A percentile compares a stretch with the other conserved stretches of the same genome.
Conservation (phyloP, 23 red algal species). For the Gracilariopsis chorda region DNA sequence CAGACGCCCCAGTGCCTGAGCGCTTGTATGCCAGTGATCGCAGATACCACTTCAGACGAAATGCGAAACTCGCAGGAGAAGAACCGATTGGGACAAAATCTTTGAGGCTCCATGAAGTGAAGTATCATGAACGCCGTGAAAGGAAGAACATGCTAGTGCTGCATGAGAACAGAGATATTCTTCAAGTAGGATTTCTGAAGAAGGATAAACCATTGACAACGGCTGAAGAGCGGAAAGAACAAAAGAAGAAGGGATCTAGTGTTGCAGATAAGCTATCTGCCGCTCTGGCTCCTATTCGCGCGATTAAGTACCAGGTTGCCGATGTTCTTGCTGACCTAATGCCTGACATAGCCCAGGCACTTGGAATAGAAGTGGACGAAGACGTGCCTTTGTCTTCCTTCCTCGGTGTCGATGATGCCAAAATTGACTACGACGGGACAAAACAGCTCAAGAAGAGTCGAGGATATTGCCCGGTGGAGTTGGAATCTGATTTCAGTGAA, state of each 20-base stretch:
- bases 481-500: conserved; percentile 81
- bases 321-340: conserved; percentile 64
- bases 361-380: conserved; percentile 78
- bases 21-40: conserved; percentile 27
- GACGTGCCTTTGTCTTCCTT: conserved; percentile 59
- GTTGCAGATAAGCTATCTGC: conserved; percentile 25
- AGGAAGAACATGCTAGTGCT: conserved; percentile 24
- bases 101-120: conserved; percentile 48
- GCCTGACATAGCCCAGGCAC: conserved; percentile 71
- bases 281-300: conserved; percentile 23
- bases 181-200: conserved; percentile 24
- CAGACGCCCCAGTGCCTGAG: conserved; percentile 68
- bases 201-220: conserved; percentile 4
- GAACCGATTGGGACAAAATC: conserved; percentile 42
- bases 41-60: conserved; percentile 42
- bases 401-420: conserved; percentile 8
- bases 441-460: conserved; percentile 42
- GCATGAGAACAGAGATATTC: conserved; percentile 43
- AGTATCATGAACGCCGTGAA: conserved; percentile 39
- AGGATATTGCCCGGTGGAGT: conserved; percentile 76
- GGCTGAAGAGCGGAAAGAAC: neutral
- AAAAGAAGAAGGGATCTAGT: neutral
- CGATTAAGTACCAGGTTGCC: conserved; percentile 52
- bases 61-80: conserved; percentile 48
- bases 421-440: conserved; percentile 74